Evolutionary conservation across 306 rosid genomes (phyloP), one percentile per base, ranked within the genome.

Genomic region (Argentina anserina): DNA sequence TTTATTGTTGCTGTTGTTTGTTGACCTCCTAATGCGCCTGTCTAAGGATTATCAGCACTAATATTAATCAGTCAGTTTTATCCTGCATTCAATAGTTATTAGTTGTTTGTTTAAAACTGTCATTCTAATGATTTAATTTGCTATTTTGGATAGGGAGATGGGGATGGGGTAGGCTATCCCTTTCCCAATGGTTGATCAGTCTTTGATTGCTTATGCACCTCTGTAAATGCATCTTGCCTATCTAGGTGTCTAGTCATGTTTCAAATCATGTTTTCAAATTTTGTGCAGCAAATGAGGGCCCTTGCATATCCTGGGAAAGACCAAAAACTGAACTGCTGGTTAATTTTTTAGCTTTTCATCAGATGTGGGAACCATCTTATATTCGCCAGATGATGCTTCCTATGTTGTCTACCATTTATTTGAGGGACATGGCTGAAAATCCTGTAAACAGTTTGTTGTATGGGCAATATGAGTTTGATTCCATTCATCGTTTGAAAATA

Each of bases 351-450:
- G 81, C 72, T 41, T 85, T 86, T 75, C 91, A 94, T 85, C 90
- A 85, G 73, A 70, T 45, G 25, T 94, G 99, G 99, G 82, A 84
- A 43, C 99, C 93, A 3, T 84, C 92, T 18, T 94, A 88, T 73
- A 40, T 84, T 74, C 89, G 90, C 37, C 84, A 67, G 79, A 84
- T 46, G 77, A 77, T 94, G 78, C 83, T 91, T 79, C 95, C 96
- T 31, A 87, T 94, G 90, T 69, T 94, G 79, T 94, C 99, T 41
- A 91, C 96, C 66, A 84, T 89, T 66, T 85, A 84, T 61, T 78
- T 94, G 74, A 86, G 98, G 81, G 95, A 86, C 66, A 84, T 47
- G 87, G 82, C 87, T 37, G 36, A 65, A 69, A 52, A 63, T 67
- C 73, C 79, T 0, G 36, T 36, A 12, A 81, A 84, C 59, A 64